Evolutionary conservation across 495 filamentous ascomycete species (phyloP).

Genomic region (Articulospora tetracladia): DNA sequence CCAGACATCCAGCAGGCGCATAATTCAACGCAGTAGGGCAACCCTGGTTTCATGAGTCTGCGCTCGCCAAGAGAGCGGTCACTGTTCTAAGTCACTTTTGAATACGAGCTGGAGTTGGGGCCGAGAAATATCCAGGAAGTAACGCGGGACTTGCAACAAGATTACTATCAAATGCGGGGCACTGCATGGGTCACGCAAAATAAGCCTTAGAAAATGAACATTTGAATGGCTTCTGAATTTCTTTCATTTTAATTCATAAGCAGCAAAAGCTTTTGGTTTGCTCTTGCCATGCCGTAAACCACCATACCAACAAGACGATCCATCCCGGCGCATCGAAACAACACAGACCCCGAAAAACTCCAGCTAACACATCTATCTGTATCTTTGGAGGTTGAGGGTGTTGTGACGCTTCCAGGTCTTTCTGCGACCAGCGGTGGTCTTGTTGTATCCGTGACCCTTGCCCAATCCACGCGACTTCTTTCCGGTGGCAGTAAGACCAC

Average conservation of each 20-base stretch:
- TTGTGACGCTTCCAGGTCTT: constrained; percentile 99
- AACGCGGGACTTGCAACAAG: background rate
- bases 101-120: constrained; percentile 13
- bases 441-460: constrained; percentile 98
- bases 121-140: background rate
- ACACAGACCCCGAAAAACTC: constrained; percentile 19
- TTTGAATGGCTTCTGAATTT: background rate
- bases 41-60: constrained; percentile 17
- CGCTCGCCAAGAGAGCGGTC: constrained; percentile 5
- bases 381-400: constrained; percentile 93
- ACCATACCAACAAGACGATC: constrained; percentile 16
- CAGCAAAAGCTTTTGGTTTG: background rate
- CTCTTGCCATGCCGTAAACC: constrained; percentile 9
- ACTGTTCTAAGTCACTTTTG: too few species aligned
- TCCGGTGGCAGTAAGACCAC: constrained; percentile 94
- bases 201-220: background rate
- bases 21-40: constrained; percentile 1
- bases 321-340: constrained; percentile 11
- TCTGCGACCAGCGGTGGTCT: constrained; percentile 88
- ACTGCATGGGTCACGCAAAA: background rate
- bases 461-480: constrained; percentile 99
- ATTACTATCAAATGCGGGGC: background rate
- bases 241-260: constrained; percentile 1
- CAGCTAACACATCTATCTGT: constrained; percentile 47
- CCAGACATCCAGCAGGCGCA: constrained; percentile 9